A percentile compares a stretch with the other conserved stretches of the same genome.
Evolutionary conservation across 164 flowering plant genomes (phyloP).

Genomic region (Saururus chinensis): DNA sequence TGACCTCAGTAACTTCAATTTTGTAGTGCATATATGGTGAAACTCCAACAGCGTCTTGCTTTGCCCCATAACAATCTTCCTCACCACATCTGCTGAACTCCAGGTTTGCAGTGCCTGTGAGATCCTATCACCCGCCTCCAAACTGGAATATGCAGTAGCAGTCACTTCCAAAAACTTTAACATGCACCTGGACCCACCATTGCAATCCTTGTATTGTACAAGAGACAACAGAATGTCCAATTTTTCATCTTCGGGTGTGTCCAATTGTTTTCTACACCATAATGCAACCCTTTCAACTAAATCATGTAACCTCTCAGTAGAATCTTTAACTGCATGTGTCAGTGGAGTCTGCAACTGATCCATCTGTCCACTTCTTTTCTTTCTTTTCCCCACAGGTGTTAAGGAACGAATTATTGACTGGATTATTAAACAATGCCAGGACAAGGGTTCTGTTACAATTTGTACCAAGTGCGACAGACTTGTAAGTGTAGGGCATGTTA

Average conservation of each 20-base stretch:
- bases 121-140: conserved; percentile 42
- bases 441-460: conserved; percentile 65
- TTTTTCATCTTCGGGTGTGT: conserved; percentile 30
- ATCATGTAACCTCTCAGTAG: conserved; percentile 30
- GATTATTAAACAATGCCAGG: conserved; percentile 74
- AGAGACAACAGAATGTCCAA: conserved; percentile 33
- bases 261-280: conserved; percentile 41
- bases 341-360: conserved; percentile 31
- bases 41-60: conserved; percentile 27
- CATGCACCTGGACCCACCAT: conserved; percentile 55
- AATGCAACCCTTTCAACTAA: conserved; percentile 35
- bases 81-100: conserved; percentile 39
- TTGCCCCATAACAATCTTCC: conserved; percentile 43
- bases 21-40: conserved; percentile 45
- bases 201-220: conserved; percentile 20
- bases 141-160: conserved; percentile 11
- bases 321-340: conserved; percentile 24
- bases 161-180: conserved; percentile 29
- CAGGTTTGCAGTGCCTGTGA: conserved; percentile 38
- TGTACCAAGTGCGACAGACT: conserved; percentile 37
- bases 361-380: conserved; percentile 51
- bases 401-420: conserved; percentile 60
- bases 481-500: conserved; percentile 27
- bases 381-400: conserved; percentile 64
- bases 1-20: conserved; percentile 28